A percentile compares a stretch with the other conserved stretches of the same genome.
Evolutionary conservation across 441 rosid species (phyloP).

Genomic region (Populus tomentosa): DNA sequence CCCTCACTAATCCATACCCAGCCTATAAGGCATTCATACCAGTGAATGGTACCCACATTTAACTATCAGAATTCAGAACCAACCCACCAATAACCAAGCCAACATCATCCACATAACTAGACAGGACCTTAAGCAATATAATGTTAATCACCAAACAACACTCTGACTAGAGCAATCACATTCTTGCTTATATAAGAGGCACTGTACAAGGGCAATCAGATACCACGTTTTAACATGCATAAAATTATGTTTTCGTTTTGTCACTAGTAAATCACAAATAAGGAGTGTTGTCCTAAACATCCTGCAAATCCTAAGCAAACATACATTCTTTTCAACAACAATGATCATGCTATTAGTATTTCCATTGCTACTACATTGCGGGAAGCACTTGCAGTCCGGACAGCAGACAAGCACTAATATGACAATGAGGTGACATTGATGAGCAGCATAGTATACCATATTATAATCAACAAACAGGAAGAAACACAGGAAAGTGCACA

Average conservation of each 20-base stretch:
- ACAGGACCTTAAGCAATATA: neutral
- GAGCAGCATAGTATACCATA: too few relatives aligned
- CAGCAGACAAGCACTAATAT: too few relatives aligned
- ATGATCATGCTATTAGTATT: neutral
- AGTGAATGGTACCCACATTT: neutral
- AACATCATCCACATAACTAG: neutral
- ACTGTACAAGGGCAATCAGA: neutral
- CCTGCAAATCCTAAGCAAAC: neutral
- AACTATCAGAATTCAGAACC: neutral
- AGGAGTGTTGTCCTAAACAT: neutral
- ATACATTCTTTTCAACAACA: neutral
- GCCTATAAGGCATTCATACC: neutral
- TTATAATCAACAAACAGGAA: too few relatives aligned
- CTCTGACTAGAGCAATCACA: neutral
- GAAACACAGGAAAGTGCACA: too few relatives aligned
- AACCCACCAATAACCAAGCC: neutral
- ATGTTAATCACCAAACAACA: neutral
- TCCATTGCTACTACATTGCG: too few relatives aligned
- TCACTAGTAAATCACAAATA: neutral
- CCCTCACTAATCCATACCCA: neutral
- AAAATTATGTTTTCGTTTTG: neutral
- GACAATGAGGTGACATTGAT: too few relatives aligned
- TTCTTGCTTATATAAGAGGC: neutral
- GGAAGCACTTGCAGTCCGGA: too few relatives aligned
- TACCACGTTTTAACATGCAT: neutral